Evolutionary conservation across 345 rosid genomes (phyloP), one percentile per base, ranked within the genome.

Genomic region (Luvunga scandens): DNA sequence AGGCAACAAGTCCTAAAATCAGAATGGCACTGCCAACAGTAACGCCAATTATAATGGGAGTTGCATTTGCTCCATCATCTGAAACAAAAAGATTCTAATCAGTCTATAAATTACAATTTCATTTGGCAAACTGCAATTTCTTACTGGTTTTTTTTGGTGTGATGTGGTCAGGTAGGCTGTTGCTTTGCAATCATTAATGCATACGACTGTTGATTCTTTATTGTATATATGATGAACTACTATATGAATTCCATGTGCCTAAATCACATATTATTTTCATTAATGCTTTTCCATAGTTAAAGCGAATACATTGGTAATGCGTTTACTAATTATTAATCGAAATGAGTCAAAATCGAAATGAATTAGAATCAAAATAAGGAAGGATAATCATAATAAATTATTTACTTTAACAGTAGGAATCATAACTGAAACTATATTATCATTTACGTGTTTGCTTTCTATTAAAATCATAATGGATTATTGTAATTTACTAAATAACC

Each of bases 11-110:
- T 71, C 80, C 85, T 53, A 89, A 31, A 28, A 92, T 75, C 79
- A 91, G 71, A 81, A 88, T 12, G 64, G 80, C 84, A 62, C 77
- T 48, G 24, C 92, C 90, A 68, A 79, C 86, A n/a, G 85, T 55
- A 27, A 86, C 78, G 71, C 94, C 92, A 59, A 85, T 86, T 39
- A 90, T 77, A 33, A 83, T 66, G 21, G 80, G 50, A 33, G 34
- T 73, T 56, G 12, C 38, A 24, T 69, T 77, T 21, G 82, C 73
- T 31, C 83, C 84, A 74, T 84, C 77, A 45, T 83, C 98, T 94
- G 87, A 64, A 71, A 77, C 27, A 36, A 42, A 10, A 42, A 70
- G 7, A 68, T 50, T 64, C 34, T 36, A 19, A 61, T 56, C 38
- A 38, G 21, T 59, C 16, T 6, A 33, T 19, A 21, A 21, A 33